Conservation (phyloP, 306 rosid species). For the Rosa chinensis region DNA sequence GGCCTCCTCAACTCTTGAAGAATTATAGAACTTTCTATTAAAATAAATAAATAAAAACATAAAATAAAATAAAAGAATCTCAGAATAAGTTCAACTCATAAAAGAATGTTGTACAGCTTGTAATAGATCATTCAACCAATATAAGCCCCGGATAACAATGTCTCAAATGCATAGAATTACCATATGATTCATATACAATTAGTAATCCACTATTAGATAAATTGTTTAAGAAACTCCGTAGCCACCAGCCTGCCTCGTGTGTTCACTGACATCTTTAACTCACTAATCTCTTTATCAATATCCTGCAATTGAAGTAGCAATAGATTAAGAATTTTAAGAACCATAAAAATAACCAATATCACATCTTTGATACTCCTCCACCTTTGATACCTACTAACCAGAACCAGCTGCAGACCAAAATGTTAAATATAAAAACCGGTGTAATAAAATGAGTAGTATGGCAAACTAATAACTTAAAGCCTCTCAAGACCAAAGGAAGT, state of each 20-base stretch:
- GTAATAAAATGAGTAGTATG: neutral
- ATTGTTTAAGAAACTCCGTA: constrained; percentile 93
- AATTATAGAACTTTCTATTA: no score
- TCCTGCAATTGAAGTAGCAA: constrained; percentile 56
- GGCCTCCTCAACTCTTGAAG: no score
- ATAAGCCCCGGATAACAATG: neutral
- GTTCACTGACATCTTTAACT: constrained; percentile 93
- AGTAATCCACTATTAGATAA: constrained; percentile 43
- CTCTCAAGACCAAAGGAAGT: neutral
- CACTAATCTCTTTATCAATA: constrained; percentile 90
- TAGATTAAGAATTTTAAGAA: constrained; percentile 3
- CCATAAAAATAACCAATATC: neutral
- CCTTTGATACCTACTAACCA: neutral
- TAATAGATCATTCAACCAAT: neutral
- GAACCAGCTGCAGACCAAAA: neutral
- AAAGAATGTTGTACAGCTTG: neutral
- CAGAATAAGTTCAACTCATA: neutral
- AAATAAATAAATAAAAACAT: no score
- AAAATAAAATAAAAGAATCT: no score
- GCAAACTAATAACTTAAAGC: neutral
- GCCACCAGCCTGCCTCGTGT: constrained; percentile 98
- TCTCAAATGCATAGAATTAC: neutral
- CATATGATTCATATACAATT: neutral
- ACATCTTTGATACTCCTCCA: neutral
- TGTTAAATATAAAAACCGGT: neutral